These are phyloP conservation scores for Coemansia sp. DNA, from an alignment of 192 early-diverging fungal species.

Conservation along the genomic window DNA sequence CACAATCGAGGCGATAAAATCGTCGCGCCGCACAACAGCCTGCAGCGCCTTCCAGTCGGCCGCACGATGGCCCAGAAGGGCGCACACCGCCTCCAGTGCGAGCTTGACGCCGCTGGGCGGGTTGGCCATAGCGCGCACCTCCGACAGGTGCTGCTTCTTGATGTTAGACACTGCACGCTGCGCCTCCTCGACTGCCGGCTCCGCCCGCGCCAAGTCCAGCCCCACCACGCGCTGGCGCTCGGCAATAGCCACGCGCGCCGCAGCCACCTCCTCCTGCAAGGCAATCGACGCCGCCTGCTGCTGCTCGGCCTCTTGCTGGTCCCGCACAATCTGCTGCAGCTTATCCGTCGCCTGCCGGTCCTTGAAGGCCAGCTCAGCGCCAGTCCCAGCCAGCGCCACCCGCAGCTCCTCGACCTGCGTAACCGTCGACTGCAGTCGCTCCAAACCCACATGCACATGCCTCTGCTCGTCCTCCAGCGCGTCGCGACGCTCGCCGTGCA, in stretches of 20 bases:
- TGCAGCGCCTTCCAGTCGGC: constrained; percentile 94
- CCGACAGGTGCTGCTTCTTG: constrained; percentile 95
- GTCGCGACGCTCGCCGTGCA: constrained; percentile 91
- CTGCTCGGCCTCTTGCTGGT: constrained; percentile 92
- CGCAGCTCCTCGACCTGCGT: constrained; percentile 94
- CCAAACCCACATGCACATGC: constrained; percentile 96
- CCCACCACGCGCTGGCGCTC: constrained; percentile 79
- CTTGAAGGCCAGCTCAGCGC: constrained; percentile 83
- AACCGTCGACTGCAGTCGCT: constrained; percentile 94
- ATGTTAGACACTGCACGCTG: constrained; percentile 92
- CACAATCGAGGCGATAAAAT: constrained; percentile 97
- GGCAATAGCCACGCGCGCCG: constrained; percentile 75
- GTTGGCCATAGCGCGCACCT: constrained; percentile 95
- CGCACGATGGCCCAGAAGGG: constrained; percentile 81
- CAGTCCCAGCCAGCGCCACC: constrained; percentile 80
- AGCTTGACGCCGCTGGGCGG: constrained; percentile 95
- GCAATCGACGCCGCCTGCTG: constrained; percentile 79
- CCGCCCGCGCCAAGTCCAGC: constrained; percentile 89
- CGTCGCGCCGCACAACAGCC: constrained; percentile 86
- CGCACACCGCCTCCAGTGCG: constrained; percentile 97
- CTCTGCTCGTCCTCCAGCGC: constrained; percentile 98
- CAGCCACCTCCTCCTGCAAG: constrained; percentile 74
- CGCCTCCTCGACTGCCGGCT: constrained; percentile 96
- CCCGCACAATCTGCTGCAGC: constrained; percentile 91
- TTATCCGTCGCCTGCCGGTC: constrained; percentile 92